phyloP scores from a whole-genome alignment of 306 rosid genomes.

The Cucumis cinereus region DNA sequence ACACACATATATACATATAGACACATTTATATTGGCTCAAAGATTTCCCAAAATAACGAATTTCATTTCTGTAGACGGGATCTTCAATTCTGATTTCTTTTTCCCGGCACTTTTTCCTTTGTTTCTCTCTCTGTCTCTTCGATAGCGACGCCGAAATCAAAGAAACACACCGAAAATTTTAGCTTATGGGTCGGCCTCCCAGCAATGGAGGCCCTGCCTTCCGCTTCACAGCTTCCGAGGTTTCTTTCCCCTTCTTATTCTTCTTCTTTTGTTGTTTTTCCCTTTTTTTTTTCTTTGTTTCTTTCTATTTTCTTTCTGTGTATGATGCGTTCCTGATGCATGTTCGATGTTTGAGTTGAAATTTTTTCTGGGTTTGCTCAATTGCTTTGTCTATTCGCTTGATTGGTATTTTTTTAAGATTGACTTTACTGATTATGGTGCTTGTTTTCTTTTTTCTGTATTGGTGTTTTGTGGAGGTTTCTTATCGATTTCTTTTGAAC shows the following conservation, averaged over 20 bases:
- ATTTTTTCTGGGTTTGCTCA: neutral
- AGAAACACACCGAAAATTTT: neutral
- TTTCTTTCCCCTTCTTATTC: constrained; percentile 9
- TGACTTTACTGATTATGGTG: neutral
- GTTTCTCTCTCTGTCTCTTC: neutral
- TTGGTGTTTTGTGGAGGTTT: neutral
- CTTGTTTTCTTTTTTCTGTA: neutral
- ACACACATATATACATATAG: neutral
- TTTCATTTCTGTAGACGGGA: constrained; percentile 5
- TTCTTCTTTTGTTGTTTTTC: neutral
- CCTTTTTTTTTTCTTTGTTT: neutral
- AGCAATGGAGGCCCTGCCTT: constrained; percentile 96
- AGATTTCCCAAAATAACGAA: constrained; percentile 1
- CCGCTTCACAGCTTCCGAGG: constrained; percentile 77
- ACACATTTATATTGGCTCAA: neutral
- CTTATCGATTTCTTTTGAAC: neutral
- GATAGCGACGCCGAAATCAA: constrained; percentile 8
- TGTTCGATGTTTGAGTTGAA: neutral
- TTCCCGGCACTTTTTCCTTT: neutral
- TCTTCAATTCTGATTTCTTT: neutral
- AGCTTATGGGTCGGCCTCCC: constrained; percentile 89
- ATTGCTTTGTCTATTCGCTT: neutral
- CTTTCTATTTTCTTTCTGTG: neutral
- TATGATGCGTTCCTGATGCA: neutral
- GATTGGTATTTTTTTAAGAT: neutral